Evolutionary conservation across 2,329 filamentous ascomycete genomes (phyloP).

Genomic region (Calonectria ilicicola): DNA sequence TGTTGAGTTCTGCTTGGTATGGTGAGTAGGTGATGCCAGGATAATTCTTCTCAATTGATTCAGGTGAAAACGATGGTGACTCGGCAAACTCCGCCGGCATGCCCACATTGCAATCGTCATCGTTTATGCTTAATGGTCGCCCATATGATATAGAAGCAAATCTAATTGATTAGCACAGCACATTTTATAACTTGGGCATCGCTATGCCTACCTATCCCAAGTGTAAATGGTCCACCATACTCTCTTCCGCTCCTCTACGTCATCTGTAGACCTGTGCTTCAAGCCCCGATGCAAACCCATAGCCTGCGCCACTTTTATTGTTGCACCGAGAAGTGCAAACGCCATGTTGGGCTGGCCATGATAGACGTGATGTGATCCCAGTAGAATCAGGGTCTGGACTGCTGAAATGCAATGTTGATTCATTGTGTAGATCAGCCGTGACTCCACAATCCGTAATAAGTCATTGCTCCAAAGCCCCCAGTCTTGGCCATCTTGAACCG

Average conservation of each 20-base stretch:
- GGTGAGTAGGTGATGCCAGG: background rate
- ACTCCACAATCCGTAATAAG: background rate
- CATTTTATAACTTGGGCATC: no score
- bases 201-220: background rate
- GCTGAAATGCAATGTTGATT: background rate
- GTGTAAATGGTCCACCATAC: constrained; percentile 16
- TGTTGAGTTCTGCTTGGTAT: constrained; percentile 3
- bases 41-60: background rate
- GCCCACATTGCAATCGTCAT: background rate
- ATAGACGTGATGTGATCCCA: background rate
- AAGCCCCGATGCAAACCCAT: background rate
- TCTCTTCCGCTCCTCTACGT: constrained; percentile 9
- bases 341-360: background rate
- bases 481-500: background rate
- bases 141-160: constrained; percentile 13
- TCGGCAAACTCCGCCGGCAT: constrained; percentile 5
- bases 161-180: background rate
- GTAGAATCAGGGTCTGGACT: background rate
- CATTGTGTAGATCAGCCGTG: background rate
- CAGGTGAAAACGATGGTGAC: background rate
- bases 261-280: background rate
- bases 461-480: background rate
- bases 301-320: background rate
- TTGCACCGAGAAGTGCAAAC: background rate
- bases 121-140: constrained; percentile 5